Conservation (phyloP, 1,284 basidiomycete genomes). For the Trichosporon inkin region DNA sequence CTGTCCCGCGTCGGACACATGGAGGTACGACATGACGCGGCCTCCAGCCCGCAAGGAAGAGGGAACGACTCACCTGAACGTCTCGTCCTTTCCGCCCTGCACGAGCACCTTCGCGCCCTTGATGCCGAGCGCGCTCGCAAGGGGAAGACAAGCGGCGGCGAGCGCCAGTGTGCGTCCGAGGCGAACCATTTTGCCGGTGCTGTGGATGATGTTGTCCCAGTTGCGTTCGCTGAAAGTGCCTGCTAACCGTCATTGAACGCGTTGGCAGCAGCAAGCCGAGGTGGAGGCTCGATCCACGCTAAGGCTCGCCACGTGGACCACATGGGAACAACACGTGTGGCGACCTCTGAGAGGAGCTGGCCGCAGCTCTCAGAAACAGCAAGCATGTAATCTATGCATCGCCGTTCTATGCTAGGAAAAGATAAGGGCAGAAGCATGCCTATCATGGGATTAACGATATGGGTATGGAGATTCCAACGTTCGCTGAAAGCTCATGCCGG, state of each 20-base stretch:
- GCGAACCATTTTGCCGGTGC: background rate
- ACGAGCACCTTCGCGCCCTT: slow-evolving; percentile 38
- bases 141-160: slow-evolving; percentile 1
- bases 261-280: too few relatives aligned
- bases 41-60: background rate
- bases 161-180: slow-evolving; percentile 3
- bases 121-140: slow-evolving; percentile 29
- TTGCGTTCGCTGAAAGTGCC: background rate
- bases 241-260: background rate
- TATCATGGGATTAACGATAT: too few relatives aligned
- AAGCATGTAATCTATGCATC: too few relatives aligned
- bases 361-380: too few relatives aligned
- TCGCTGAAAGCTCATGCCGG: too few relatives aligned
- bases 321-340: too few relatives aligned
- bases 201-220: background rate
- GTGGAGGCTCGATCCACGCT: background rate
- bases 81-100: slow-evolving; percentile 38
- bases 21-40: too few relatives aligned
- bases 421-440: too few relatives aligned
- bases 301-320: background rate
- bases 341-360: too few relatives aligned
- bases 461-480: too few relatives aligned
- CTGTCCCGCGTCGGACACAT: too few relatives aligned
- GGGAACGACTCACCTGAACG: slow-evolving; percentile 31
- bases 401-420: too few relatives aligned